Percentiles rank a stretch among this genome's conserved stretches.
Conservation (phyloP, 1,284 basidiomycete genomes). For the Leccinum fuscescens region DNA sequence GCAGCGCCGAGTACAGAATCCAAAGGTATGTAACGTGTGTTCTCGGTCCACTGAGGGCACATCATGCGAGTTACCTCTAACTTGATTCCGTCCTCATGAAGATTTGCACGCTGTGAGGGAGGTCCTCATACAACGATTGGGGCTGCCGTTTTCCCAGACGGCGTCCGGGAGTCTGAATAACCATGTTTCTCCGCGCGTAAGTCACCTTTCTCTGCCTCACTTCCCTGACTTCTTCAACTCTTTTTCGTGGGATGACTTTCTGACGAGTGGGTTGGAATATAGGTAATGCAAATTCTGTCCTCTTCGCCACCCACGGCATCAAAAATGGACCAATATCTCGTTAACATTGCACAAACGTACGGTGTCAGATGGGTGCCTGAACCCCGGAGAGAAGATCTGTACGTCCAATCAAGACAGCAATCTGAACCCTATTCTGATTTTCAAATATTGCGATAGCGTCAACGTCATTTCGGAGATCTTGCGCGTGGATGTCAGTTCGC, state of each 20-base stretch:
- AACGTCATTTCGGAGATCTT: conserved; percentile 58
- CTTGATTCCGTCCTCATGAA: conserved; percentile 26
- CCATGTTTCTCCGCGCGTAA: conserved; percentile 54
- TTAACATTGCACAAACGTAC: conserved; percentile 50
- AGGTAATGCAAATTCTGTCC: conserved; percentile 53
- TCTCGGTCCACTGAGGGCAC: not conserved
- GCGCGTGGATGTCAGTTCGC: conserved; percentile 41
- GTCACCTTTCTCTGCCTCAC: conserved; percentile 11
- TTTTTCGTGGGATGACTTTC: not conserved
- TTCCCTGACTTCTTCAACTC: not conserved
- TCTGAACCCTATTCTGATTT: not conserved
- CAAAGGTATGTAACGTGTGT: conserved; percentile 44
- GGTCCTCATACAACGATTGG: conserved; percentile 54
- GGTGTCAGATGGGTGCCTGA: conserved; percentile 63
- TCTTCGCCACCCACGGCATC: conserved; percentile 53
- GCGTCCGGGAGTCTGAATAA: conserved; percentile 50
- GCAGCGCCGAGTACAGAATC: conserved; percentile 55
- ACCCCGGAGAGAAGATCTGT: conserved; percentile 61
- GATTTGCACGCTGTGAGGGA: conserved; percentile 58
- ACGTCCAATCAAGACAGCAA: conserved; percentile 23
- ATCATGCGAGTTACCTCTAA: conserved; percentile 2
- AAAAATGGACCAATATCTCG: conserved; percentile 55
- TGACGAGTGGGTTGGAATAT: conserved; percentile 10
- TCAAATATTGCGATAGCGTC: conserved; percentile 38
- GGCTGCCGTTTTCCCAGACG: conserved; percentile 55